Conservation (phyloP, 106 monocot genomes). For the Iris macrosiphon region DNA sequence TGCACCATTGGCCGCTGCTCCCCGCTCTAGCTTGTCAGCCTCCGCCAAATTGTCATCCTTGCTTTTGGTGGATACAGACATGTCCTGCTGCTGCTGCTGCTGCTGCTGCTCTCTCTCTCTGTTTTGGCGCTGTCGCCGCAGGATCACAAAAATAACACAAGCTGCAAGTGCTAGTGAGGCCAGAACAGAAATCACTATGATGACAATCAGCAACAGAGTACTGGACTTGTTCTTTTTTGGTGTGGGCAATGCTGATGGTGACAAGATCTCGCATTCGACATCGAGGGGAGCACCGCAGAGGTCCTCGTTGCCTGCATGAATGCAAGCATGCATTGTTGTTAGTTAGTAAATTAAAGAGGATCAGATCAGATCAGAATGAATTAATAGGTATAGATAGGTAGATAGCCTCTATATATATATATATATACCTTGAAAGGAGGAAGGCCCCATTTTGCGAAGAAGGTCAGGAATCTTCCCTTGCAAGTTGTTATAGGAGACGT, state of each 20-base stretch:
- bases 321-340: not conserved
- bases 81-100: not conserved
- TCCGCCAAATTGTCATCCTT: not conserved
- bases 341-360: not conserved
- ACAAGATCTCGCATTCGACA: conserved; percentile 8
- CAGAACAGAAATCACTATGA: conserved; percentile 1
- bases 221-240: too few relatives aligned
- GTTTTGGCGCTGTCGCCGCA: not conserved
- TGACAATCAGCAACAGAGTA: not conserved
- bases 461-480: conserved; percentile 31
- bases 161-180: conserved; percentile 3
- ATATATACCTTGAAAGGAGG: conserved; percentile 33
- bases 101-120: not conserved
- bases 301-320: conserved; percentile 20
- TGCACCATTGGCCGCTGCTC: not conserved
- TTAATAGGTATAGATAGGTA: too few relatives aligned
- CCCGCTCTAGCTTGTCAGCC: conserved; percentile 1
- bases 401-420: too few relatives aligned
- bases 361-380: too few relatives aligned
- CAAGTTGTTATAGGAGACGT: conserved; percentile 38
- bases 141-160: not conserved
- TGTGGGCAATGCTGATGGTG: not conserved
- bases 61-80: not conserved
- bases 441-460: conserved; percentile 16
- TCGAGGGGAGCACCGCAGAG: conserved; percentile 32